Evolutionary conservation across 371 early-diverging fungal genomes (phyloP), one percentile per base, ranked within the genome.

Genomic region (Nematocida displodere): DNA sequence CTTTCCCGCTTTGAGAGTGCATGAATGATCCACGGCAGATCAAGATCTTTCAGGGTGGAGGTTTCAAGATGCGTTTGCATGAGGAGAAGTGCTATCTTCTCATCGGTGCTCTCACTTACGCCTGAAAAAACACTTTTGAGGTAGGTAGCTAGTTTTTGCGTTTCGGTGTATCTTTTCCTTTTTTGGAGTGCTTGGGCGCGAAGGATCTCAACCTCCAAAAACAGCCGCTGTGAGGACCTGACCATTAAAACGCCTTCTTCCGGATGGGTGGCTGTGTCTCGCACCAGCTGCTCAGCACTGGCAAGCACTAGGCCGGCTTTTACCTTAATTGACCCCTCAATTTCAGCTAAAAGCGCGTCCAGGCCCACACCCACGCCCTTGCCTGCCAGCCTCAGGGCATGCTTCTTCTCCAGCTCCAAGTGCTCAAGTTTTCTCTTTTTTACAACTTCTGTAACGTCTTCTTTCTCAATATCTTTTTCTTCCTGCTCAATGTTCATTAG

Each of bases 121-220:
- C 34, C n/a, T 13, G n/a, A 4, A 3, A 53, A 22, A 8, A 26
- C 17, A 22, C 28, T n/a, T 54, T 71, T 71, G 8, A 71, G n/a
- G 3, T 7, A 49, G 13, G 58, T 7, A 15, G 48, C 39, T 2
- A 71, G 36, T 2, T 28, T 39, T 11, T 24, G 33, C 39, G 50
- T 62, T 26, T 71, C 75, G 4, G 15, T 17, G 26, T 71, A 71
- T 40, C 75, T 61, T 62, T 71, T 71, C 29, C 54, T 59, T 4
- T 7, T 3, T 7, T 44, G 29, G 15, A 71, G 33, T 34, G 46
- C 58, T 26, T 71, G 37, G 1, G 75, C 75, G 20, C 59, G 26
- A 1, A 71, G 31, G n/a, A 71, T 31, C 34, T 71, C 75, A 17
- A 71, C 7, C 22, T 37, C 50, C 20, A 47, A n/a, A 2, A 5